Conservation (phyloP, 495 filamentous ascomycete species). For the Apodospora peruviana region DNA sequence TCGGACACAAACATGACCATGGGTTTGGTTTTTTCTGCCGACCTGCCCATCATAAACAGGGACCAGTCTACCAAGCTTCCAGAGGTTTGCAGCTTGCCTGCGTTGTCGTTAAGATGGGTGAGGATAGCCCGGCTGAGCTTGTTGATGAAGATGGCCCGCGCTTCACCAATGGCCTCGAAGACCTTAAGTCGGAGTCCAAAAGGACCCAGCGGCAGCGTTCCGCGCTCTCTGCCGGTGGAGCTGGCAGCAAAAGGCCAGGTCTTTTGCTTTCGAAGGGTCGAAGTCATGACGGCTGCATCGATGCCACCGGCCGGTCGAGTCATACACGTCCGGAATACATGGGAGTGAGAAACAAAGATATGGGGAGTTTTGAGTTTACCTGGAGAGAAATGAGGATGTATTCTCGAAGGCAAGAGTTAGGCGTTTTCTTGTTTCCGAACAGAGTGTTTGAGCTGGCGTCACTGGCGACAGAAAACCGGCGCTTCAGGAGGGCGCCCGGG, state of each 20-base stretch:
- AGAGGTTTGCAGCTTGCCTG: not conserved
- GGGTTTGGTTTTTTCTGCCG: conserved; percentile 2
- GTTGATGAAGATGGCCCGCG: not conserved
- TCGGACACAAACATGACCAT: conserved; percentile 11
- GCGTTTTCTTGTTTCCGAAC: too few species aligned
- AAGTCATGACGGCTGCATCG: too few species aligned
- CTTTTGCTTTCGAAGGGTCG: not conserved
- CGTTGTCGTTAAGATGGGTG: conserved; percentile 5
- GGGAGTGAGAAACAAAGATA: too few species aligned
- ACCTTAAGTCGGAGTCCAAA: not conserved
- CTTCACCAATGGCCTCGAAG: conserved; percentile 8
- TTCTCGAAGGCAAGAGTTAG: too few species aligned
- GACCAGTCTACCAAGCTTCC: conserved; percentile 2
- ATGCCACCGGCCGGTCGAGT: too few species aligned
- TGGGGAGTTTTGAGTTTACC: too few species aligned
- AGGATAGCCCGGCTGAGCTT: not conserved
- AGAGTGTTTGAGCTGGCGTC: too few species aligned
- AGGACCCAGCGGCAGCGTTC: not conserved
- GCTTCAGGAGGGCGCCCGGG: too few species aligned
- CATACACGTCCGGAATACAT: too few species aligned
- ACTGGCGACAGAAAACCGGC: too few species aligned
- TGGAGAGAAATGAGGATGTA: too few species aligned
- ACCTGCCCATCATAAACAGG: conserved; percentile 12
- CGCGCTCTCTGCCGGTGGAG: conserved; percentile 4
- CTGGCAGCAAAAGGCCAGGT: conserved; percentile 4